These are phyloP conservation scores for Sphagnum fallax DNA, from an alignment of 228 moss, liverwort and hornwort genomes.

Conservation along the genomic window DNA sequence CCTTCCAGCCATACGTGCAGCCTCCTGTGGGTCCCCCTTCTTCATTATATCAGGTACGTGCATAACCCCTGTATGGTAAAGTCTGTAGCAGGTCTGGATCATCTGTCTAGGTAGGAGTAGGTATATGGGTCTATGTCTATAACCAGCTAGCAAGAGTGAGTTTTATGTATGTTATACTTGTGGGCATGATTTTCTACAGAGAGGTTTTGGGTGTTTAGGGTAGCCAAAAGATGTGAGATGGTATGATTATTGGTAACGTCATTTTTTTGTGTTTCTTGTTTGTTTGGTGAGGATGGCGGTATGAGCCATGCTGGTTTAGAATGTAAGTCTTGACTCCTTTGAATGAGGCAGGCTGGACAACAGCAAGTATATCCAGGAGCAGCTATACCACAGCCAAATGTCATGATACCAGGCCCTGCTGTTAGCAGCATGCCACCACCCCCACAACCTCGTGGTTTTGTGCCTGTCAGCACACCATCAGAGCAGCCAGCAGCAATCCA, in stretches of 20 bases:
- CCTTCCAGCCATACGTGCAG: conserved; percentile 33
- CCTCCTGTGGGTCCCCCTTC: conserved; percentile 24
- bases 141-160: too few species aligned
- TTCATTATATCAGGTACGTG: conserved; percentile 31
- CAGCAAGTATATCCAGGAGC: conserved; percentile 18
- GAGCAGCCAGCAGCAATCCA: conserved; percentile 35
- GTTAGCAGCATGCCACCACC: conserved; percentile 43
- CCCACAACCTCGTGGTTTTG: conserved; percentile 39
- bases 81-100: background rate
- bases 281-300: background rate
- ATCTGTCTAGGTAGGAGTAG: background rate
- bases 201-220: too few species aligned
- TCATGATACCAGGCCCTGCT: conserved; percentile 49
- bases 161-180: too few species aligned
- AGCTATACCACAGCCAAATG: conserved; percentile 33
- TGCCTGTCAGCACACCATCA: conserved; percentile 50
- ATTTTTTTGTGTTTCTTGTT: background rate
- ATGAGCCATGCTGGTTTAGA: background rate
- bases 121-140: background rate
- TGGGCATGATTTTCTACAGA: too few species aligned
- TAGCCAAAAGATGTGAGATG: too few species aligned
- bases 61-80: background rate
- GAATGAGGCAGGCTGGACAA: conserved; percentile 14
- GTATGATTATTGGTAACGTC: background rate
- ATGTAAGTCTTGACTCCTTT: background rate